phyloP scores from a whole-genome alignment of 352 stramenopile genomes.

The Globisporangium echinulatum region DNA sequence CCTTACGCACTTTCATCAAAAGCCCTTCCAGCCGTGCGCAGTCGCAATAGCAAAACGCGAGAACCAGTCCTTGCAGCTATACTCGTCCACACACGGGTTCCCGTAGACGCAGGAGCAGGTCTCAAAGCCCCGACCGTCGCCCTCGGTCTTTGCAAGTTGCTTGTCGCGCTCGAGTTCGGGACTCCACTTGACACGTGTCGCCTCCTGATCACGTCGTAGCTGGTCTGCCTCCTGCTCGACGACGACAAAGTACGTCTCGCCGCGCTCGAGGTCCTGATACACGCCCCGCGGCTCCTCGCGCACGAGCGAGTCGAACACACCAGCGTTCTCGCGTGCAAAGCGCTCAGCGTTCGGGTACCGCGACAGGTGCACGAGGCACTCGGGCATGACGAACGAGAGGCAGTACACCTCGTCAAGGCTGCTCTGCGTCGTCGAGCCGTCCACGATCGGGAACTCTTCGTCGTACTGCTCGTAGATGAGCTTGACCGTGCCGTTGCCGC shows the following conservation, averaged over 20 bases:
- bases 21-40: slow-evolving; percentile 87
- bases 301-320: slow-evolving; percentile 51
- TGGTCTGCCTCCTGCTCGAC: slow-evolving; percentile 77
- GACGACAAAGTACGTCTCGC: slow-evolving; percentile 75
- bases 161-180: slow-evolving; percentile 26
- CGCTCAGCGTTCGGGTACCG: slow-evolving; percentile 36
- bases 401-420: slow-evolving; percentile 83
- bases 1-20: slow-evolving; percentile 19
- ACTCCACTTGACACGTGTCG: slow-evolving; percentile 43
- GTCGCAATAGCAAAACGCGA: slow-evolving; percentile 76
- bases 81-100: slow-evolving; percentile 88
- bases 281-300: slow-evolving; percentile 63
- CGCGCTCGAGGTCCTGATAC: slow-evolving; percentile 63
- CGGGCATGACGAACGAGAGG: slow-evolving; percentile 86
- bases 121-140: slow-evolving; percentile 71
- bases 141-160: slow-evolving; percentile 24
- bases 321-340: slow-evolving; percentile 41
- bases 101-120: slow-evolving; percentile 86
- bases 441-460: slow-evolving; percentile 72
- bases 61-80: slow-evolving; percentile 87
- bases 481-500: slow-evolving; percentile 56
- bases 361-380: slow-evolving; percentile 74
- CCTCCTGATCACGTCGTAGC: slow-evolving; percentile 55
- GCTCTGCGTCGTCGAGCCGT: slow-evolving; percentile 69
- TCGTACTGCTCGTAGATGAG: slow-evolving; percentile 88